Base-by-base conservation (phyloP, 1,284 basidiomycete genomes). In the Fomes fomentarius region DNA sequence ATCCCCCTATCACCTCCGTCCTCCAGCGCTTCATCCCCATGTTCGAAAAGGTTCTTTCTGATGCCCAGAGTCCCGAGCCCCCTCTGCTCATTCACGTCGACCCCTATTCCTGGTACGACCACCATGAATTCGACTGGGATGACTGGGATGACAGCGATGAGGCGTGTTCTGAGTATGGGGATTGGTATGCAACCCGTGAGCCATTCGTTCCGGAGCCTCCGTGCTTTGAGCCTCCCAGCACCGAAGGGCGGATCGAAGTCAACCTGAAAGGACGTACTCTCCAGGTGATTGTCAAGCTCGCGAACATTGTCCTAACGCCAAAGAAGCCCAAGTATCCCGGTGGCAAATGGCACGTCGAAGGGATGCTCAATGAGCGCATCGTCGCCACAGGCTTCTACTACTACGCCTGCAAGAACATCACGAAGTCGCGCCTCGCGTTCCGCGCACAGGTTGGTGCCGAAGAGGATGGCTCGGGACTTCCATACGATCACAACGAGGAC, bases 361-460 rank as follows among this genome's bases (percentile, higher is more conserved):
- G 56, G 37, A 69, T 69, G 69, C 45, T 49, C 68, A 82, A 79
- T 56, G 78, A 78, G 58, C 37, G 11, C 14, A 37, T 46, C 44
- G 73, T 73, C 31, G 74, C 76, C 17, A 57, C 41, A 14, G 46
- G n/a, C 21, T 28, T 57, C 11, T 50, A 57, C 38, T 63, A 60
- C 42, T 63, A 63, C 45, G 56, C 50, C 15, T 50, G 33, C 17
- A 44, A 53, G 28, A 63, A 63, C 48, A 52, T 61, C 50, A 54
- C 59, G 15, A 56, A 63, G 52, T 57, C 56, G 21, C 53, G 42
- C 14, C 47, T 63, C 19, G 26, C 45, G 17, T 61, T 58, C 60
- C 56, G 53, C 35, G 30, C 39, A 10, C 49, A 51, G 21, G 35
- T 56, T 31, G 35, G 41, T 21, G 44, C 50, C 21, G 15, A 34